These are phyloP conservation scores for Fusarium concolor DNA, from an alignment of 2,329 filamentous ascomycete genomes.

Conservation along the genomic window DNA sequence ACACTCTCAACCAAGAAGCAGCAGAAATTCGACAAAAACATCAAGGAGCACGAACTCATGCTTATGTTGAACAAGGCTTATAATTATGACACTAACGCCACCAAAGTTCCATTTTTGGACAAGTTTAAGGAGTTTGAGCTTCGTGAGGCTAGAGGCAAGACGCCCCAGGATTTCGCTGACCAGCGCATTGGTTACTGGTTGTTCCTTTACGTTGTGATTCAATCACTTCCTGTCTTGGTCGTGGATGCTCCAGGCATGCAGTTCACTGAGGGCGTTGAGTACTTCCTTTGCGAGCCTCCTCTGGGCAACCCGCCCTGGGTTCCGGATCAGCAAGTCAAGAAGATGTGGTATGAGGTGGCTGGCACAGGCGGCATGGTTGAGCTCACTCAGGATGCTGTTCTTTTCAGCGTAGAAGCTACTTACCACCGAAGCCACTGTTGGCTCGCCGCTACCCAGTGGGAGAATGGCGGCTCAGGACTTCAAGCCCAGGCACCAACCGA, in stretches of 20 bases:
- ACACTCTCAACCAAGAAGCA: slow-evolving; percentile 79
- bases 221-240: slow-evolving; percentile 81
- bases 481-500: slow-evolving; percentile 45
- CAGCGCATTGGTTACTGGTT: slow-evolving; percentile 83
- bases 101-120: slow-evolving; percentile 72
- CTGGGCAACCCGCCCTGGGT: slow-evolving; percentile 80
- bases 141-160: slow-evolving; percentile 73
- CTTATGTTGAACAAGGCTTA: slow-evolving; percentile 83
- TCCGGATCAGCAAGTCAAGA: slow-evolving; percentile 71
- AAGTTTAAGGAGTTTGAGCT: slow-evolving; percentile 78
- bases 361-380: slow-evolving; percentile 70
- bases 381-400: slow-evolving; percentile 68
- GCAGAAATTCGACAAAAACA: slow-evolving; percentile 74
- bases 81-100: slow-evolving; percentile 76
- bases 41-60: slow-evolving; percentile 83
- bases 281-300: slow-evolving; percentile 83
- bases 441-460: slow-evolving; percentile 65
- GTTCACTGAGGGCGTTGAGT: slow-evolving; percentile 79
- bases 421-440: slow-evolving; percentile 70
- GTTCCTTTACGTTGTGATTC: slow-evolving; percentile 82
- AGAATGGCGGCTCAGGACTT: slow-evolving; percentile 45
- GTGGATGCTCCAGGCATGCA: slow-evolving; percentile 78
- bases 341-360: slow-evolving; percentile 80
- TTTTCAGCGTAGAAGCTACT: slow-evolving; percentile 71
- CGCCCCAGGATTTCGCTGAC: slow-evolving; percentile 74